Conservation (phyloP, 306 rosid genomes). For the Cicer yamashitae region DNA sequence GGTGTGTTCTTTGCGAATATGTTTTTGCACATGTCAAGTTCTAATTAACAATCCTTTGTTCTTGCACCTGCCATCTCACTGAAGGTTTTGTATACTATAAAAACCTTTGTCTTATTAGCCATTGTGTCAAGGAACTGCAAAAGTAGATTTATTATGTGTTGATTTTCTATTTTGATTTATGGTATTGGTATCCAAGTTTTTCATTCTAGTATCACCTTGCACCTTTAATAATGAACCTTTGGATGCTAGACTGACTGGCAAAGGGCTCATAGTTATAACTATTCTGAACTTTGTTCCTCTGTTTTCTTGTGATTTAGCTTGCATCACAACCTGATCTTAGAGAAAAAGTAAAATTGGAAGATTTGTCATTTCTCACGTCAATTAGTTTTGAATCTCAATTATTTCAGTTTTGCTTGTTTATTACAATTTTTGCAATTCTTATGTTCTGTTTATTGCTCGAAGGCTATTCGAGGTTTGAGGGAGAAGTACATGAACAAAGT, state of each 20-base stretch:
- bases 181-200: background rate
- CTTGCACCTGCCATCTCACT: background rate
- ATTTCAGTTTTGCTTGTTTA: conserved; percentile 6
- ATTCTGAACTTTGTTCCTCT: conserved; percentile 4
- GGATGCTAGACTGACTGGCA: conserved; percentile 14
- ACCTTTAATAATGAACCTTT: conserved; percentile 19
- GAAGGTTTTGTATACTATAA: background rate
- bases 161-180: background rate
- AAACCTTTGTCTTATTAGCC: conserved; percentile 7
- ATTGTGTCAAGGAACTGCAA: conserved; percentile 19
- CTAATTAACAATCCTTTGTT: conserved; percentile 31
- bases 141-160: conserved; percentile 20
- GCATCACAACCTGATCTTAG: background rate
- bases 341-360: conserved; percentile 14
- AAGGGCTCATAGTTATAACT: conserved; percentile 20
- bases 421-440: background rate
- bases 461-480: conserved; percentile 83
- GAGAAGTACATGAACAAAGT: conserved; percentile 85
- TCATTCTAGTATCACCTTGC: conserved; percentile 7
- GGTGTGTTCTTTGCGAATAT: conserved; percentile 57
- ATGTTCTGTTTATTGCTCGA: conserved; percentile 43
- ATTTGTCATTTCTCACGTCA: conserved; percentile 22
- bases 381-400: conserved; percentile 3
- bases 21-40: conserved; percentile 34
- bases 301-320: conserved; percentile 27